Evolutionary conservation across 1,284 basidiomycete species (phyloP), one percentile per base, ranked within the genome.

Genomic region (Cryptococcus maquisensis): DNA sequence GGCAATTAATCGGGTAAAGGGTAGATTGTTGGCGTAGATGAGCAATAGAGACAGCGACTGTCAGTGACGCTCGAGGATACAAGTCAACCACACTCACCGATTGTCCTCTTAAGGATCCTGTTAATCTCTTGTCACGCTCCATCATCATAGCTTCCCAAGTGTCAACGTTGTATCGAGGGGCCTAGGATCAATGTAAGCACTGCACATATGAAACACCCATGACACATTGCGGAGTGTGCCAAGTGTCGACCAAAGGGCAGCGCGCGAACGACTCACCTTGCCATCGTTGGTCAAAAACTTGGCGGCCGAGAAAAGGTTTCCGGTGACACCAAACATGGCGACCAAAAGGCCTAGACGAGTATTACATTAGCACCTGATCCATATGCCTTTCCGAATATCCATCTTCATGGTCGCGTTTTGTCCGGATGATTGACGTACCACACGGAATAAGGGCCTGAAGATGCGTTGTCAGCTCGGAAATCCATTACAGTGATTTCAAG

Each of bases 131-230:
- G 78, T 97, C 93, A 56, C 92, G 81, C 68, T 86, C 84, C 86
- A 95, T 90, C 90, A 97, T 90, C 87, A 90, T 90, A 52, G 88
- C 82, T 61, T 97, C 92, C 91, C 91, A 96, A 32, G 81, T 77
- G 68, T 96, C 93, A 39, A 93, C 72, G 55, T 83, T 81, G 72
- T 94, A 91, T 53, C 93, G 83, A 40, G 87, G 81, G 51, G 88
- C 86, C 93, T 96, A 51, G 36, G 28, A 51, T 35, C 9, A 10
- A 43, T 6, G 13, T 40, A 10, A 32, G 35, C 10, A 39, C 36
- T 15, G 8, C 9, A 20, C 28, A 54, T 56, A 35, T 52, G 44
- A 20, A n/a, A 8, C 18, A 21, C 8, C 1, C 20, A 40, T 18
- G 15, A 7, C 21, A 49, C 13, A 21, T 21, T 7, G 35, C 28